Evolutionary conservation across 176 grass and related monocot species (phyloP).

Genomic region (Oryza glumipatula): DNA sequence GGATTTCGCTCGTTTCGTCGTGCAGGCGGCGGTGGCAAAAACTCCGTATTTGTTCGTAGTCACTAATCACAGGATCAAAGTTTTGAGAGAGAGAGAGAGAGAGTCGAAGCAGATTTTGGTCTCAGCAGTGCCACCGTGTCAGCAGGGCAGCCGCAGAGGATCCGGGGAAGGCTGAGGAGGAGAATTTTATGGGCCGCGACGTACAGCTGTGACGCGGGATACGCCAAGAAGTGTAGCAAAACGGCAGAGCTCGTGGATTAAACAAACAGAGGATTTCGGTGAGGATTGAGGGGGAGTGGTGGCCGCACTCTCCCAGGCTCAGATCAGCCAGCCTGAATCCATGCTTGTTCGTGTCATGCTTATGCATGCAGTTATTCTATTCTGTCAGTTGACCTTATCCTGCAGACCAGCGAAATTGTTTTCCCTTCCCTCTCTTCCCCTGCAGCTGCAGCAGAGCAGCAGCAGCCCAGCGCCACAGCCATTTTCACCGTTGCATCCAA

Average conservation of each 20-base stretch:
- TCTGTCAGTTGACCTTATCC: slow-evolving; percentile 44
- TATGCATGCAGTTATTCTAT: slow-evolving; percentile 33
- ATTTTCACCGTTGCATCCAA: slow-evolving; percentile 25
- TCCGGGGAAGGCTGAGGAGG: slow-evolving; percentile 27
- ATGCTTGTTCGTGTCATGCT: slow-evolving; percentile 19
- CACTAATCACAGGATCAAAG: background rate
- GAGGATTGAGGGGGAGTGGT: background rate
- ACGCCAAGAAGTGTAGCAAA: slow-evolving; percentile 28
- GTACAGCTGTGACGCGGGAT: slow-evolving; percentile 43
- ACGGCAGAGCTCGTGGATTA: slow-evolving; percentile 8
- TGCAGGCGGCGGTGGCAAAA: background rate
- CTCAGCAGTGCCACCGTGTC: background rate
- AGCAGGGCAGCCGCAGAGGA: slow-evolving; percentile 31
- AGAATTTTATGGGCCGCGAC: slow-evolving; percentile 35
- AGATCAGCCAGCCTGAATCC: background rate
- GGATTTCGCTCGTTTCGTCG: background rate
- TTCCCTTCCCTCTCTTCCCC: background rate
- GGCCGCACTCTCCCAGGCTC: background rate
- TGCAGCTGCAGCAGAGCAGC: background rate
- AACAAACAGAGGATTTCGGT: slow-evolving; percentile 8
- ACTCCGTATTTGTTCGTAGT: background rate
- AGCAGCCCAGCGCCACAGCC: background rate
- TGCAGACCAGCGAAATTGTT: background rate
- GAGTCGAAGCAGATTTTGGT: background rate
- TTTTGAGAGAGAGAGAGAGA: background rate